phyloP scores from a whole-genome alignment of 1,139 yeast genomes.

The Blastobotrys raffinosifermentans region DNA sequence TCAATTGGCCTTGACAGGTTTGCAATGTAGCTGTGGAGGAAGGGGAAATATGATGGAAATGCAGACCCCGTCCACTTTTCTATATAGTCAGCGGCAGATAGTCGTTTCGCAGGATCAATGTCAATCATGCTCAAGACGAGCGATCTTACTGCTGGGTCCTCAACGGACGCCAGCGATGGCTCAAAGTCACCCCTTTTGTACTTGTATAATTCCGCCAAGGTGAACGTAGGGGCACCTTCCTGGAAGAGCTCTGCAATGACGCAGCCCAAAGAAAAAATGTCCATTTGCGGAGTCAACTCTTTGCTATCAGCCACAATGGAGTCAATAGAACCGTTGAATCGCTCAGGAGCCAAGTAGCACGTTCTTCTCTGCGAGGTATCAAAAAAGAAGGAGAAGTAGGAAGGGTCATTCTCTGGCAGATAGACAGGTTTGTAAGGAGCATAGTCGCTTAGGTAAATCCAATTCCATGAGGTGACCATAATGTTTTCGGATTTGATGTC shows the following conservation, averaged over 20 bases:
- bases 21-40: conserved; percentile 62
- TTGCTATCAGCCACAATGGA: not conserved
- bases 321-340: conserved; percentile 43
- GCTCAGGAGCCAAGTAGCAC: conserved; percentile 92
- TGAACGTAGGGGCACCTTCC: conserved; percentile 83
- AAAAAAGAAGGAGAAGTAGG: conserved; percentile 87
- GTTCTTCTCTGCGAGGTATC: conserved; percentile 83
- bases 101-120: conserved; percentile 55
- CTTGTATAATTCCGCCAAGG: conserved; percentile 79
- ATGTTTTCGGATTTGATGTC: conserved; percentile 89
- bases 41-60: conserved; percentile 68
- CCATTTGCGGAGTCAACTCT: conserved; percentile 60
- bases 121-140: conserved; percentile 59
- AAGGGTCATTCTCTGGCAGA: conserved; percentile 90
- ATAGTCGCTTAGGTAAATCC: conserved; percentile 80
- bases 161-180: conserved; percentile 55
- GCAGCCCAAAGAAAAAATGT: conserved; percentile 86
- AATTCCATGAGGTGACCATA: conserved; percentile 81
- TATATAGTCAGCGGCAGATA: conserved; percentile 50
- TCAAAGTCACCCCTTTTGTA: conserved; percentile 63
- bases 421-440: conserved; percentile 78
- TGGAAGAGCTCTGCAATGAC: conserved; percentile 82
- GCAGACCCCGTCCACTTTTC: conserved; percentile 41
- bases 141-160: conserved; percentile 45
- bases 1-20: conserved; percentile 34